Percentiles rank a stretch among this genome's conserved stretches.
These are phyloP conservation scores for Mycena filopes DNA, from an alignment of 768 basidiomycete genomes.

Conservation along the genomic window DNA sequence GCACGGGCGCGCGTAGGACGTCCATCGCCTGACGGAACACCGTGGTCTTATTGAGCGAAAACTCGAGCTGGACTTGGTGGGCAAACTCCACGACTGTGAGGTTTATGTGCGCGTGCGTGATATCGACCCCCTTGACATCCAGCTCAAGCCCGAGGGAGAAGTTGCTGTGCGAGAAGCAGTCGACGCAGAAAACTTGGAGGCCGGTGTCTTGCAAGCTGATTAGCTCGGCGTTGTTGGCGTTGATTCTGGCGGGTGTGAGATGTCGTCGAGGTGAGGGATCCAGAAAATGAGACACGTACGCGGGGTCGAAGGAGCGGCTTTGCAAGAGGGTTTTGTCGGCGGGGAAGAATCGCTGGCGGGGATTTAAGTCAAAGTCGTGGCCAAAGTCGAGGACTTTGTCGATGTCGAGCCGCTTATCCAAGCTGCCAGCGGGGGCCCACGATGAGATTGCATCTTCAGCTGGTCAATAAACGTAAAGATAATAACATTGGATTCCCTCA, in stretches of 20 bases:
- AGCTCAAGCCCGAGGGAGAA: slow-evolving; percentile 26
- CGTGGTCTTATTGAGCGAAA: not conserved
- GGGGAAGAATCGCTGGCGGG: slow-evolving; percentile 18
- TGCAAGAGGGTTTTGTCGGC: not conserved
- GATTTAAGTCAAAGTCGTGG: not conserved
- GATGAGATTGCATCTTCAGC: not conserved
- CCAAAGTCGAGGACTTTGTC: slow-evolving; percentile 2
- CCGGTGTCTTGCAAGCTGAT: too few relatives aligned
- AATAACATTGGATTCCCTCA: not conserved
- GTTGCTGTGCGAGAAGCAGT: slow-evolving; percentile 12
- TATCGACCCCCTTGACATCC: not conserved
- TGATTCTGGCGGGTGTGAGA: too few relatives aligned
- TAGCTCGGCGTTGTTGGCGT: too few relatives aligned
- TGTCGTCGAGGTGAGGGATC: too few relatives aligned
- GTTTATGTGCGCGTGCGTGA: slow-evolving; percentile 15
- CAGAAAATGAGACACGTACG: too few relatives aligned
- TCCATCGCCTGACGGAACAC: not conserved
- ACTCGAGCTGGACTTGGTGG: slow-evolving; percentile 21
- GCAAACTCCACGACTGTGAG: slow-evolving; percentile 17
- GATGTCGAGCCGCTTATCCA: not conserved
- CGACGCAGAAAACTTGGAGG: slow-evolving; percentile 23
- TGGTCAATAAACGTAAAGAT: too few relatives aligned
- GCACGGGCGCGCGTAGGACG: not conserved
- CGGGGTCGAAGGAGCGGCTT: not conserved
- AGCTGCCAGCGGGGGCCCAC: not conserved